phyloP scores from a whole-genome alignment of 805 yeast species.

The Teunomyces funiuensis region DNA sequence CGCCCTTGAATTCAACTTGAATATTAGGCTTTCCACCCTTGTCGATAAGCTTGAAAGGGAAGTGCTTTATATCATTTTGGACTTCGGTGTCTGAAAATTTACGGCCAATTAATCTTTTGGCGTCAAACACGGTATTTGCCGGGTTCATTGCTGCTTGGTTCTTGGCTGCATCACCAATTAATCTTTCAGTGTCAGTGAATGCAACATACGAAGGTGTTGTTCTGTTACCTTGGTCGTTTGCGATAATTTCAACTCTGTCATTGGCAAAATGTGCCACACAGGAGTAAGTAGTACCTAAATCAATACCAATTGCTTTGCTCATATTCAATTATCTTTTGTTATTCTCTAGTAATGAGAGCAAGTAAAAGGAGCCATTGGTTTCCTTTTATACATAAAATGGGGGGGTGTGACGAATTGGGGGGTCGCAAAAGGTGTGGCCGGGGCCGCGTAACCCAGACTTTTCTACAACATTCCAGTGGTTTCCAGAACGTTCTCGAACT shows the following conservation, averaged over 20 bases:
- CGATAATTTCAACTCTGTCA: conserved; percentile 91
- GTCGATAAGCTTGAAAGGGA: conserved; percentile 80
- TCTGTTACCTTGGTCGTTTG: conserved; percentile 98
- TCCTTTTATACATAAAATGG: not conserved
- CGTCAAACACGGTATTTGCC: conserved; percentile 88
- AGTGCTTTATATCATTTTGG: conserved; percentile 76
- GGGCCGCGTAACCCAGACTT: not conserved
- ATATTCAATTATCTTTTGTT: conserved; percentile 6
- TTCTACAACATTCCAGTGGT: not conserved
- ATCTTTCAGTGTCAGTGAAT: conserved; percentile 91
- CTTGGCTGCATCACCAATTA: conserved; percentile 97
- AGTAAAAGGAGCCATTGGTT: not conserved
- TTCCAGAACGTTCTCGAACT: conserved; percentile 4
- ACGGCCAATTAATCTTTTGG: conserved; percentile 90
- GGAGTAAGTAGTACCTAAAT: conserved; percentile 96
- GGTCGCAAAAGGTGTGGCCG: not conserved
- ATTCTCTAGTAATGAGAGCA: not conserved
- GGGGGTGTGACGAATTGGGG: conserved; percentile 4
- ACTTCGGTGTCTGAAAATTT: conserved; percentile 78
- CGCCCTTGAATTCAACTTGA: conserved; percentile 86
- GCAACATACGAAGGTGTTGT: conserved; percentile 97
- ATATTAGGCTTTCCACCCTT: conserved; percentile 85
- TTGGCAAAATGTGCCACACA: conserved; percentile 77
- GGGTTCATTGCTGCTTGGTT: conserved; percentile 99
- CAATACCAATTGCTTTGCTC: conserved; percentile 72